Evolutionary conservation across 192 early-diverging fungal species (phyloP), one percentile per base, ranked within the genome.

Genomic region (Lunasporangiospora selenospora): DNA sequence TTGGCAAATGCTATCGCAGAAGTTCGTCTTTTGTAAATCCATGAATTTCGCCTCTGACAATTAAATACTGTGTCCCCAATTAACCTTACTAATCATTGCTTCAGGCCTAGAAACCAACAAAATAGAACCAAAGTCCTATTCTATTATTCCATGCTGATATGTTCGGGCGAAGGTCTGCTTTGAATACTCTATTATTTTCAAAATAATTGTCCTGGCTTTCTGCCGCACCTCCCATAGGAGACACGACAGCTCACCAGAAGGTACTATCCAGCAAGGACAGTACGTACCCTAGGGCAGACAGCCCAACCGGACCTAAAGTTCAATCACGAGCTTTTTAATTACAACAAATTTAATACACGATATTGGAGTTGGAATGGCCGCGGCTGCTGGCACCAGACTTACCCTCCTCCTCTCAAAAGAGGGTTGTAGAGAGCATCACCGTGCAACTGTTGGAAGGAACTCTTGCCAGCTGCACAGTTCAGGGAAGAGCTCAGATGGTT

Each of bases 41-140:
- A 88, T 85, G 87, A 87, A 89, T 88, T 88, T 88, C 84, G 89
- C 85, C 87, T 87, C 83, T 87, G 81, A 81, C 82, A 78, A 82
- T 75, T 73, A 80, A 85, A 85, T 88, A 75, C 83, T 78, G 83
- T 88, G 82, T 81, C 83, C 81, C 85, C 83, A 85, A 87, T 82
- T 85, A 80, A 83, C 82, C 78, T 87, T 86, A 87, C 83, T 88
- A 85, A 88, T 86, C 84, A 84, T 88, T 86, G 86, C 78, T 77
- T 18, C 32, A 37, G 43, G 61, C 59, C 62, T 70, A 80, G 69
- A 82, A 79, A 76, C 79, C 79, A 83, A 76, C 65, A 83, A 83
- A 77, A 75, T n/a, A 81, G 75, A 75, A 84, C 80, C 69, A 55
- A 41, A 42, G 73, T 86, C 79, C 57, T 84, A 81, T 83, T 78